Base-by-base conservation (phyloP, 2,329 filamentous ascomycete species). In the Trichoderma simmonsii region DNA sequence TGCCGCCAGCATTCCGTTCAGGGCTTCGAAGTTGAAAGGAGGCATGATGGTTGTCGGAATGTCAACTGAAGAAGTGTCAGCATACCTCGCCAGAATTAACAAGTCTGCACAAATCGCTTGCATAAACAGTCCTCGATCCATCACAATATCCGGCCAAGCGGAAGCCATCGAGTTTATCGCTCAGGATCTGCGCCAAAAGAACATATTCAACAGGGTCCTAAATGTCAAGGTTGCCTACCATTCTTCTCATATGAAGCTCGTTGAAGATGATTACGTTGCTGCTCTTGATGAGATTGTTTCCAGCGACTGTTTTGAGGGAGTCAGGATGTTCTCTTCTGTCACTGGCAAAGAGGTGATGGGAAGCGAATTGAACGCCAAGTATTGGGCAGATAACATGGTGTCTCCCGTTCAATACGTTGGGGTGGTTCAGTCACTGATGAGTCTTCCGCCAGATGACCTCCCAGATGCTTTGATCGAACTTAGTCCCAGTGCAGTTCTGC, bases 371-470 rank as follows among this genome's bases (percentile, higher is more conserved):
- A 77, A 77, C 8, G 75, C 78, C 1, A 68, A 74, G 0, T 88
- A 87, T 74, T 88, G 86, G 86, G 79, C 80, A 2, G 75, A 79
- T 2, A 87, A 87, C 67, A 75, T 87, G 75, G 80, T 82, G 1
- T 82, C 81, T 3, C 81, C 81, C 0, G 86, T 88, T 9, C 79
- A 81, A 5, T 87, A 85, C 73, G 76, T 80, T 8, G 76, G 79
- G 6, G 85, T 84, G 0, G 72, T 87, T 4, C 72, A 77, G 36
- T 66, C 76, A 11, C 79, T 86, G 75, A 78, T 82, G 76, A 71
- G 56, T 11, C 71, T 77, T 2, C 64, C 79, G 4, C 32, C 61
- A 5, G 75, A 77, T 8, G 71, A 79, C 15, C 73, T 75, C 6
- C 82, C 83, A 0, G 77, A 81, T 12, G 59, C 83, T 2, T 76